These are phyloP conservation scores for Xylariaceae sp. DNA, from an alignment of 2,329 filamentous ascomycete species.

Conservation along the genomic window DNA sequence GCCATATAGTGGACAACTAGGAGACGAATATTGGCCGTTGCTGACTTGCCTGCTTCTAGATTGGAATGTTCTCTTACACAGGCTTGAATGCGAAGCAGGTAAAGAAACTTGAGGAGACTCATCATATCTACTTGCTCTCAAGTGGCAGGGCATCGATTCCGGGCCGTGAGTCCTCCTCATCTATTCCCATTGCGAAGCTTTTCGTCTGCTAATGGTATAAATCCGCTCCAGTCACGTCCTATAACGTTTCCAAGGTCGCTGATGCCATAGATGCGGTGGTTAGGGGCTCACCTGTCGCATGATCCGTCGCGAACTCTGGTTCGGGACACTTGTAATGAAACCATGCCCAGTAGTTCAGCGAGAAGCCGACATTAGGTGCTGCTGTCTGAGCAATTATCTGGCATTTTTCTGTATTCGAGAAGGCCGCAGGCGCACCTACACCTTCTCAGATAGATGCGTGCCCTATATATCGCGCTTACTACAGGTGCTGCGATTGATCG, in stretches of 20 bases:
- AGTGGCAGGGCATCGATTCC: conserved; percentile 30
- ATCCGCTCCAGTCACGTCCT: conserved; percentile 1
- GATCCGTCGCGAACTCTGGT: too few species aligned
- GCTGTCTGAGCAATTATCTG: too few species aligned
- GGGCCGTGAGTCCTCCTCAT: conserved; percentile 20
- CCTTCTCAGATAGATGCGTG: too few species aligned
- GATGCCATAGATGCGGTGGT: conserved; percentile 4
- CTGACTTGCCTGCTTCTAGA: conserved; percentile 17
- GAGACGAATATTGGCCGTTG: background rate
- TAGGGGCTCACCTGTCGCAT: background rate
- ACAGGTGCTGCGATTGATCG: too few species aligned
- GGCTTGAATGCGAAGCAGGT: conserved; percentile 30
- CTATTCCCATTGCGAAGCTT: background rate
- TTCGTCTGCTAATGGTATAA: background rate
- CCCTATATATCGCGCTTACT: too few species aligned
- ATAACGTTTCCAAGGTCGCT: conserved; percentile 2
- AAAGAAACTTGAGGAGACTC: conserved; percentile 20
- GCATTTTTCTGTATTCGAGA: too few species aligned
- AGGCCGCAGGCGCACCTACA: too few species aligned
- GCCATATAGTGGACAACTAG: background rate
- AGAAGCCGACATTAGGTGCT: too few species aligned
- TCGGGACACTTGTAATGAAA: too few species aligned
- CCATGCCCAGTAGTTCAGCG: too few species aligned
- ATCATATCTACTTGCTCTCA: conserved; percentile 32
- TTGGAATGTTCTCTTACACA: conserved; percentile 38